phyloP scores from a whole-genome alignment of 2,329 filamentous ascomycete species.

The Hypoxylon rubiginosum region DNA sequence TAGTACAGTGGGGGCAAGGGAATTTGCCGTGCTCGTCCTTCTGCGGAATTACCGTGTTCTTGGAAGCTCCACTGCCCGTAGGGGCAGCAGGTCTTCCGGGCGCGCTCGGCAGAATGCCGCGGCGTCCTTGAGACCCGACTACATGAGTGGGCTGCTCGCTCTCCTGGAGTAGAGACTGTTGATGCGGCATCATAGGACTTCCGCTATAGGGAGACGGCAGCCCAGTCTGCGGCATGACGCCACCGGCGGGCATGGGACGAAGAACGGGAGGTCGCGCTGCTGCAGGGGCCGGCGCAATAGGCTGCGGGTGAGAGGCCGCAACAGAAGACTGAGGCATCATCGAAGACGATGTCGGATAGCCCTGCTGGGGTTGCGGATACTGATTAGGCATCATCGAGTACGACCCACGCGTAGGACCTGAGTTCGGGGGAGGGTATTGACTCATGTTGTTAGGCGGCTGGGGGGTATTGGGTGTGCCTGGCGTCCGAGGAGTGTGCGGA shows the following conservation, averaged over 20 bases:
- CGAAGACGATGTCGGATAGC: conserved; percentile 67
- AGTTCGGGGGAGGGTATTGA: conserved; percentile 49
- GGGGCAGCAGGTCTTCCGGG: conserved; percentile 86
- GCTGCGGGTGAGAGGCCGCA: conserved; percentile 78
- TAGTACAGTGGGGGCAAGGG: conserved; percentile 97
- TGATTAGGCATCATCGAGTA: conserved; percentile 69
- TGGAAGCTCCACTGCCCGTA: conserved; percentile 75
- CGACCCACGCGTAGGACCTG: conserved; percentile 59
- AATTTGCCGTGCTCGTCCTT: conserved; percentile 99
- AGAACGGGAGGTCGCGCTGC: conserved; percentile 71
- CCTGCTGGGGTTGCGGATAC: conserved; percentile 67
- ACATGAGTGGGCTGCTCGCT: conserved; percentile 85
- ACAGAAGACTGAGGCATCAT: conserved; percentile 78
- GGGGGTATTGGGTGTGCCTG: conserved; percentile 73
- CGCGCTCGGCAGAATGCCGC: conserved; percentile 91
- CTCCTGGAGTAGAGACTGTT: conserved; percentile 67
- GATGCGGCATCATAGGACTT: conserved; percentile 66
- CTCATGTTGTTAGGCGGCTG: conserved; percentile 67
- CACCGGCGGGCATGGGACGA: conserved; percentile 79
- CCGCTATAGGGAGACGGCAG: conserved; percentile 73
- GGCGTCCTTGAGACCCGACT: conserved; percentile 91
- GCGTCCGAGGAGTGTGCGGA: conserved; percentile 72
- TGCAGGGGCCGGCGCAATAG: conserved; percentile 79
- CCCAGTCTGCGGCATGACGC: conserved; percentile 70
- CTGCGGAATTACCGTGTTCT: conserved; percentile 87